phyloP scores from a whole-genome alignment of 78 protist species.

The Chrysochromulina parva region DNA sequence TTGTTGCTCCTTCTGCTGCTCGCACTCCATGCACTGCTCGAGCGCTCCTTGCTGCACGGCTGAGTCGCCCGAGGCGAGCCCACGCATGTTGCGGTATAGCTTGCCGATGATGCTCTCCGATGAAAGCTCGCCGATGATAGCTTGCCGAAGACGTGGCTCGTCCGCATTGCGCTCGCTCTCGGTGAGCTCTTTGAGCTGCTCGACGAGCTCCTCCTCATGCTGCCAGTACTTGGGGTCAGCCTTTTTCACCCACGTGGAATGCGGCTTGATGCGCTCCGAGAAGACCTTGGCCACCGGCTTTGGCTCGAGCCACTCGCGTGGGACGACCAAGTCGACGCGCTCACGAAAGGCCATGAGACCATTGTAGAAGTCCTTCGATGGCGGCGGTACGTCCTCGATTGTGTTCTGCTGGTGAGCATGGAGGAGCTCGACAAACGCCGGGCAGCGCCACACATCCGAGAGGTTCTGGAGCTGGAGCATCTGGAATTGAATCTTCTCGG shows the following conservation, averaged over 20 bases:
- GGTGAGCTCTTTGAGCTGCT: background rate
- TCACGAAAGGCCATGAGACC: background rate
- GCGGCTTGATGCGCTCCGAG: background rate
- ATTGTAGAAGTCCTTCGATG: background rate
- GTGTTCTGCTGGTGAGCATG: background rate
- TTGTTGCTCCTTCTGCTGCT: conserved; percentile 33
- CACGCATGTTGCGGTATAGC: background rate
- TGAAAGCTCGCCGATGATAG: background rate
- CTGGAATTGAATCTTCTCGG: background rate
- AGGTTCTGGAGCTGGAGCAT: background rate
- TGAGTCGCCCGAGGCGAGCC: background rate
- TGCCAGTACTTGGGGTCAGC: background rate
- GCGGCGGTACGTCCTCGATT: background rate
- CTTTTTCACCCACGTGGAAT: background rate
- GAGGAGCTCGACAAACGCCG: background rate
- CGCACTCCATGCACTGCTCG: background rate
- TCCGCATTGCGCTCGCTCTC: background rate
- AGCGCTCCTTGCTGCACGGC: background rate
- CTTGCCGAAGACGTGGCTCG: background rate
- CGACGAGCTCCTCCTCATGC: background rate
- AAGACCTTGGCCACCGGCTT: background rate
- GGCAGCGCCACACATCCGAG: background rate
- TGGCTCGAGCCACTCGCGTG: no score
- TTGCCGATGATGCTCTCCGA: background rate
- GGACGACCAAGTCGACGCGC: background rate